These are phyloP conservation scores for Ogataea polymorpha DNA, from an alignment of 805 yeast species.

Conservation along the genomic window DNA sequence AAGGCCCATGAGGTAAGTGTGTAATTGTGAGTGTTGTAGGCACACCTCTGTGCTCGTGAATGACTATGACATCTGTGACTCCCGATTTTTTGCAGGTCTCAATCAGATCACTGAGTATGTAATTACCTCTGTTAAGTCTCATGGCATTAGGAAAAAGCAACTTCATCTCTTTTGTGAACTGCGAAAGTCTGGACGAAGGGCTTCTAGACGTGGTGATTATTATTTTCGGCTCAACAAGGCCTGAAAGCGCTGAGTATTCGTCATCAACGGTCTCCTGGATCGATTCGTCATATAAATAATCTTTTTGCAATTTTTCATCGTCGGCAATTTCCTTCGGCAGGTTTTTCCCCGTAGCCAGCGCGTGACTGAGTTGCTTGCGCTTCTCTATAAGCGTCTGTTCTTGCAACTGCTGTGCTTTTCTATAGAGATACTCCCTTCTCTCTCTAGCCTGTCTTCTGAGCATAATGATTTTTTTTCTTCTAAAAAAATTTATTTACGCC, in stretches of 20 bases:
- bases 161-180: conserved; percentile 90
- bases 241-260: conserved; percentile 85
- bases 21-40: conserved; percentile 91
- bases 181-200: conserved; percentile 80
- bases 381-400: conserved; percentile 84
- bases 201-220: conserved; percentile 92
- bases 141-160: conserved; percentile 86
- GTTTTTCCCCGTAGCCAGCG: conserved; percentile 88
- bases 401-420: conserved; percentile 85
- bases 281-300: conserved; percentile 84
- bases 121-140: conserved; percentile 89
- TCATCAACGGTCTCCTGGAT: conserved; percentile 65
- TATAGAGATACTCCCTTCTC: conserved; percentile 87
- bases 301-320: conserved; percentile 74
- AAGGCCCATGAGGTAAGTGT: conserved; percentile 98
- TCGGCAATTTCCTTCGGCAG: conserved; percentile 88
- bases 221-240: conserved; percentile 84
- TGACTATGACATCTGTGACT: conserved; percentile 76
- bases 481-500: background rate
- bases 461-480: conserved; percentile 36
- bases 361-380: conserved; percentile 79
- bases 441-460: conserved; percentile 93
- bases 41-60: conserved; percentile 97
- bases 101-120: conserved; percentile 79
- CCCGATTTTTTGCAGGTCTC: conserved; percentile 75